Evolutionary conservation across 805 yeast species (phyloP).

Genomic region (Yarrowia porcina): DNA sequence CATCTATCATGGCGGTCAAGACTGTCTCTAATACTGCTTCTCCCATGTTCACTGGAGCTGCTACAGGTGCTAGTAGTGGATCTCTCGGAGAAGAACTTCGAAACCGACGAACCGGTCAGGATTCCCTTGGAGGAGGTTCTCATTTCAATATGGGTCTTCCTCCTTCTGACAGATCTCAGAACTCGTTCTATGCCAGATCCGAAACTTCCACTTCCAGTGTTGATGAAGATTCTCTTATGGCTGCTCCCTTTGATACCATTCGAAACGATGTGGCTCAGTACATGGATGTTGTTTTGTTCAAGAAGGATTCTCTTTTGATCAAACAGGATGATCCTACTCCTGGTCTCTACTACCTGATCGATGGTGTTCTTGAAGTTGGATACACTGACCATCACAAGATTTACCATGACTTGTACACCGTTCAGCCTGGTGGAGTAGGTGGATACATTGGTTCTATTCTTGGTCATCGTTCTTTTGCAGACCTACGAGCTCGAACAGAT

Average conservation of each 20-base stretch:
- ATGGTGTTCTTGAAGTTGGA: conserved; percentile 69
- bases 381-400: conserved; percentile 40
- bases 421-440: conserved; percentile 75
- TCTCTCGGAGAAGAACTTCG: conserved; percentile 11
- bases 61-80: neutral
- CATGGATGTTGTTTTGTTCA: conserved; percentile 53
- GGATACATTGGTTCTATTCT: conserved; percentile 81
- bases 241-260: conserved; percentile 34
- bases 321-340: conserved; percentile 62
- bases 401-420: conserved; percentile 47
- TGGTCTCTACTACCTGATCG: conserved; percentile 77
- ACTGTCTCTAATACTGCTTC: conserved; percentile 14
- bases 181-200: conserved; percentile 3
- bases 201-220: conserved; percentile 8
- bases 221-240: conserved; percentile 32
- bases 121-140: neutral
- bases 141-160: neutral
- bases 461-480: conserved; percentile 74
- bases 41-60: conserved; percentile 16
- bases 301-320: conserved; percentile 55
- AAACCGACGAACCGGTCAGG: conserved; percentile 14
- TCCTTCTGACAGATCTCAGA: neutral
- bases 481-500: conserved; percentile 58
- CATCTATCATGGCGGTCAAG: conserved; percentile 4
- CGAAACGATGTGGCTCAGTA: conserved; percentile 37